Conservation (phyloP, 2,329 filamentous ascomycete species). For the Cercospora brassicicola region DNA sequence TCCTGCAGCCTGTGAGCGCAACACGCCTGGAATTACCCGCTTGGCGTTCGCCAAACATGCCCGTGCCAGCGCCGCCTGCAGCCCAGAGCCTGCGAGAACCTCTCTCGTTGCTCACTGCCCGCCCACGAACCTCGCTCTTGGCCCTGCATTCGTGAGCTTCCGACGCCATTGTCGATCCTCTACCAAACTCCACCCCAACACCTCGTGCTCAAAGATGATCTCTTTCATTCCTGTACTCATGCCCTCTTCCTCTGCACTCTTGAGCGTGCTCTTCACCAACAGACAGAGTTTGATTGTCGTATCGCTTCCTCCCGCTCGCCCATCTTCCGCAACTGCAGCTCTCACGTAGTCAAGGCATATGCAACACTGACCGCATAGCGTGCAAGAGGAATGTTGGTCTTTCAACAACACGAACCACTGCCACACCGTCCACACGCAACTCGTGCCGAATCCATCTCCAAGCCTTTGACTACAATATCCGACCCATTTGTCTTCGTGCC, state of each 20-base stretch:
- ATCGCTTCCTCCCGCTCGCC: not conserved
- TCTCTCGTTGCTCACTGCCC: not conserved
- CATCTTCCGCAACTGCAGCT: not conserved
- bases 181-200: slow-evolving; percentile 4
- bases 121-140: not conserved
- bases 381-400: not conserved
- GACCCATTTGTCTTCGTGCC: slow-evolving; percentile 5
- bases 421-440: not conserved
- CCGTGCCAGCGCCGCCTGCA: not conserved
- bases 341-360: not conserved
- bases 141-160: not conserved
- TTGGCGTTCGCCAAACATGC: not conserved
- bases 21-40: not conserved
- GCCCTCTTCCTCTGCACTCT: not conserved
- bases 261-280: not conserved
- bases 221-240: not conserved
- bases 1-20: not conserved
- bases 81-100: not conserved
- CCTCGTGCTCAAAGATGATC: not conserved
- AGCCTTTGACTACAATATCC: slow-evolving; percentile 1
- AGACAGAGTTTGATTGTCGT: not conserved
- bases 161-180: slow-evolving; percentile 8
- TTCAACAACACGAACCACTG: not conserved
- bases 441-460: not conserved
- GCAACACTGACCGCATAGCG: not conserved